Evolutionary conservation across 2,329 filamentous ascomycete species (phyloP).

Genomic region (Leptodontidium sp.): DNA sequence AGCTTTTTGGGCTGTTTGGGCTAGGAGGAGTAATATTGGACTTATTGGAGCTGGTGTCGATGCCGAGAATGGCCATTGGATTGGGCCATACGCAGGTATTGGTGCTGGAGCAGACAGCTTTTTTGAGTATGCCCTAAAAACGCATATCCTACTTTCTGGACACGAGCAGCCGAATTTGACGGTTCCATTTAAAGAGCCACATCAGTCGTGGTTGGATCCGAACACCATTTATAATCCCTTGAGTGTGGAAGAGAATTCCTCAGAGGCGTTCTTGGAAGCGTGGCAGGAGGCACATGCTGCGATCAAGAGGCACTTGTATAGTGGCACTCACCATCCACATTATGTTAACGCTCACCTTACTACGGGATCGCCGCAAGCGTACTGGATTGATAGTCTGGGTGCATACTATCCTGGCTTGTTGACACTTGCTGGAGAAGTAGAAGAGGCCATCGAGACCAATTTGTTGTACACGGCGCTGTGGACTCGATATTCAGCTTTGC

Average conservation of each 20-base stretch:
- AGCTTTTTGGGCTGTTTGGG: slow-evolving; percentile 98
- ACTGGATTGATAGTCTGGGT: slow-evolving; percentile 95
- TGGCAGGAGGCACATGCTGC: slow-evolving; percentile 89
- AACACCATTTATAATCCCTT: slow-evolving; percentile 68
- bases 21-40: slow-evolving; percentile 82
- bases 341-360: slow-evolving; percentile 90
- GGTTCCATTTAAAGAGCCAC: slow-evolving; percentile 36
- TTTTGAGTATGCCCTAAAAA: slow-evolving; percentile 97
- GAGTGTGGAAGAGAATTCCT: slow-evolving; percentile 70
- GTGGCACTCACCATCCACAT: slow-evolving; percentile 84
- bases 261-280: slow-evolving; percentile 79
- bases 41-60: slow-evolving; percentile 92
- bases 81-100: slow-evolving; percentile 88
- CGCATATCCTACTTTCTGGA: slow-evolving; percentile 87
- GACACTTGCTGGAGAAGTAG: slow-evolving; percentile 84
- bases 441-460: slow-evolving; percentile 90
- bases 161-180: slow-evolving; percentile 64
- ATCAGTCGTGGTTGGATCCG: slow-evolving; percentile 63
- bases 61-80: slow-evolving; percentile 89
- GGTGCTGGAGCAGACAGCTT: slow-evolving; percentile 98
- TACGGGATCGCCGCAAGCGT: slow-evolving; percentile 86
- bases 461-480: slow-evolving; percentile 91
- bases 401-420: slow-evolving; percentile 95
- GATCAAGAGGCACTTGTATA: slow-evolving; percentile 92
- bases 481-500: slow-evolving; percentile 92